Base-by-base conservation (phyloP, 2,329 filamentous ascomycete species). In the Cercospora zeina region DNA sequence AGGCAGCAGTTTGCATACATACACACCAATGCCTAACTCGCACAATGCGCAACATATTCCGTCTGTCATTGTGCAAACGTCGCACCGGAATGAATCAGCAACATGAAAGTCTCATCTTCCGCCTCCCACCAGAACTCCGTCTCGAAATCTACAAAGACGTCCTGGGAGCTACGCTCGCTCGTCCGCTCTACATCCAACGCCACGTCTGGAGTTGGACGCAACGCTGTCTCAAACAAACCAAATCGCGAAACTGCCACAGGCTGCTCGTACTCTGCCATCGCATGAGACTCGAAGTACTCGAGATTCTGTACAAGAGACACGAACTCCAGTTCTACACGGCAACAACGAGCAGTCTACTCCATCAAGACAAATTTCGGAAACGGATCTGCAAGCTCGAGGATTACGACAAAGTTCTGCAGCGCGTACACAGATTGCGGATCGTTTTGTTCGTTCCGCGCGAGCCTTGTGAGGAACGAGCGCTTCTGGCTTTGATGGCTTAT, bases 121-220 rank as follows among this genome's bases (percentile, higher is more conserved):
- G 24, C 19, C 39, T 59, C 13, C 59, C 62, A 3, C 2, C 30
- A 9, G 59, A 64, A 51, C 21, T 63, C 9, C 61, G 57, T 31
- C 45, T 63, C 21, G 7, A 10, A n/a, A 63, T 63, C 9, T 63
- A 63, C 47, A 21, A 60, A n/a, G 31, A 63, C 1, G 21, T 59
- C 21, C 30, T 62, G 6, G 45, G 11, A 24, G 14, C 27, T 7
- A 59, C 56, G 13, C 53, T 53, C 31, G n/a, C 49, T 4, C 55
- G 49, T 0, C 47, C 60, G 2, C 39, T 62, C 1, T 59, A 62
- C 49, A 39, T 62, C 31, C 30, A 57, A 6, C 36, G 60, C 49
- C 54, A 62, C 27, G 13, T 62, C 14, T 62, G 55, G 54, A 54
- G 47, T 11, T 58, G 54, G 60, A 59, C 24, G 8, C 27, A 19